Evolutionary conservation across 2,329 filamentous ascomycete species (phyloP), one percentile per base, ranked within the genome.

Genomic region (Trichoderma aggressivum): DNA sequence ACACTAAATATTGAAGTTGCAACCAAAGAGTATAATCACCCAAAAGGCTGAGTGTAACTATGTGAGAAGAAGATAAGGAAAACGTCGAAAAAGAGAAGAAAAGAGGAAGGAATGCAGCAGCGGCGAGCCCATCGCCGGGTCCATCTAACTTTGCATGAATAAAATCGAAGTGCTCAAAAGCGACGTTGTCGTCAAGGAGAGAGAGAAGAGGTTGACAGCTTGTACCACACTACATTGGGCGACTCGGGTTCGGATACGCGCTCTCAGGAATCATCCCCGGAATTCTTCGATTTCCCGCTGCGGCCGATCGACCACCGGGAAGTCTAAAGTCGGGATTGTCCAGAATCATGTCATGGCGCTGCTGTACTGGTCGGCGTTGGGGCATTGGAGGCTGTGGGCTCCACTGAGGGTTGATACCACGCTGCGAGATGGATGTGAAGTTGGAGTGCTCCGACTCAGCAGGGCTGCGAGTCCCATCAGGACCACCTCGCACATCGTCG

Each of bases 391-490:
- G 81, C 58, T 86, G 83, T 3, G 87, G 89, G 73, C 92, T 89
- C 94, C 95, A 98, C 72, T 91, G 90, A 7, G 94, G 95, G 79
- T 98, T 98, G 69, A 98, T 84, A 1, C 92, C 92, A 39, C 95
- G 88, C 81, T 98, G 94, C 0, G 92, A 95, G 59, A 98, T 91
- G 12, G 92, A 96, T 1, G 95, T 98, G 81, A 97, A 98, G 75
- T 92, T 92, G 59, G 91, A 95, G 28, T 89, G 87, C 77, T 97
- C 93, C 73, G 92, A 95, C 76, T 90, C 88, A 34, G 90, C 89
- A 36, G 92, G 94, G 76, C 90, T 95, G 76, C 92, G 88, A 59
- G 87, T 82, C 58, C 87, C 86, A 34, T 81, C 77, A 36, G 78
- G 78, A 74, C 88, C 75, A 39, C 74, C 86, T 56, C 87, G 87